Base-by-base conservation (phyloP, 2,329 filamentous ascomycete species). In the Talaromyces sp. region DNA sequence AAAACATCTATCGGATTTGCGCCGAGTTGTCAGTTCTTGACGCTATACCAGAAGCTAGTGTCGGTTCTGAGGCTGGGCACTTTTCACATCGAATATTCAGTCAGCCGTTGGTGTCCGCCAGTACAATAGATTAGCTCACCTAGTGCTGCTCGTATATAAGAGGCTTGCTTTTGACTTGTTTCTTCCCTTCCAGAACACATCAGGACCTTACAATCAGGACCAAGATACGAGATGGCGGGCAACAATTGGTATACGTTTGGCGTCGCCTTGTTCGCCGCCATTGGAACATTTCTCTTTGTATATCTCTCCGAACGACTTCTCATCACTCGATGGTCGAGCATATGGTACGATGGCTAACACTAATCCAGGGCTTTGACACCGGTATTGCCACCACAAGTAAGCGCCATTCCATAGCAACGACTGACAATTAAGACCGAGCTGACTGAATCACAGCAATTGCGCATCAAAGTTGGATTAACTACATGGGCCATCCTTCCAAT, bases 201-300 rank as follows among this genome's bases (percentile, higher is more conserved):
- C 22, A 22, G 1, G 2, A 22, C 22, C 22, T 2, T 22, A 47
- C n/a, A 31, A 22, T 8, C 50, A 35, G n/a, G 9, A 13, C 7
- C 33, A 56, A 39, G 10, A 56, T 11, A 56, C 59, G 54, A 22
- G 3, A 66, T 66, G 64, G 61, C 31, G 37, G 56, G 43, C 6
- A 37, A 63, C 35, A 59, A 45, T 49, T 78, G 75, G 77, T 84
- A 85, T 70, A 81, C 82, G 2, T 73, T 85, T 35, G 80, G 82
- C 6, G 74, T 87, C 65, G 84, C 83, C 57, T 71, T 85, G 43
- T 87, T 86, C 72, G 85, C 85, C 43, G 84, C 84, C 22, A 85
- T 87, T 61, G 85, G 85, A 68, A 86, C 85, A 0, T 86, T 86
- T 72, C 78, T 87, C 63, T 87, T 85, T 72, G 83, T 84, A 78